Evolutionary conservation across 164 flowering plant species (phyloP).

Genomic region (Chimonanthus salicifolius): DNA sequence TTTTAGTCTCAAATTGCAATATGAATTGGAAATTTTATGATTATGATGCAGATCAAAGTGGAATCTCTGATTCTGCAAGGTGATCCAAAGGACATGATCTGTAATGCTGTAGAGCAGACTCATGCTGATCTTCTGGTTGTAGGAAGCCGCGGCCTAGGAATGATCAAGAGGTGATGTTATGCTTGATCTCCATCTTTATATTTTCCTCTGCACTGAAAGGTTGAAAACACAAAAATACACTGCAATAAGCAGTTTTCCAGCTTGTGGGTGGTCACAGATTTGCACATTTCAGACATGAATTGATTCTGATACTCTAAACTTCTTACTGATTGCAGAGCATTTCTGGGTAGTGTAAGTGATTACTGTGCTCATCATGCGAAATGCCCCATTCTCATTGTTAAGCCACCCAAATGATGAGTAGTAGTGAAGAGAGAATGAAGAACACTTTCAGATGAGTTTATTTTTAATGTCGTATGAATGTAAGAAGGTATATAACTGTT

Average conservation of each 20-base stretch:
- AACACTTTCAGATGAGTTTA: background rate
- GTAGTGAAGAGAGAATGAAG: background rate
- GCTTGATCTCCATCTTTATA: background rate
- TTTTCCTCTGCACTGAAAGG: too few relatives aligned
- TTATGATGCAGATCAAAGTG: conserved; percentile 17
- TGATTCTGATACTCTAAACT: background rate
- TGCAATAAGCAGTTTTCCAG: too few relatives aligned
- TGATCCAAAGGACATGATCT: conserved; percentile 35
- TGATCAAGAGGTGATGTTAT: conserved; percentile 23
- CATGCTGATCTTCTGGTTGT: conserved; percentile 21
- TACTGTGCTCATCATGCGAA: conserved; percentile 38
- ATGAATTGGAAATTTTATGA: too few relatives aligned
- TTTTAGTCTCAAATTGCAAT: too few relatives aligned
- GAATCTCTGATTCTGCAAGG: conserved; percentile 22
- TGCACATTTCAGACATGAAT: too few relatives aligned
- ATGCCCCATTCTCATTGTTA: conserved; percentile 36
- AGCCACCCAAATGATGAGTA: conserved; percentile 19
- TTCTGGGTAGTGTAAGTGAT: conserved; percentile 44
- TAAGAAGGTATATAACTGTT: too few relatives aligned
- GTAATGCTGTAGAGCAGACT: conserved; percentile 23
- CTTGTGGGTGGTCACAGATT: too few relatives aligned
- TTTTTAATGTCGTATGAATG: background rate
- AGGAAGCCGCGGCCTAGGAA: conserved; percentile 33
- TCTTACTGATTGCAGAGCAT: conserved; percentile 25
- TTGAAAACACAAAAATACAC: too few relatives aligned